These are phyloP conservation scores for Erysimum cheiranthoides DNA, from an alignment of 345 rosid species.

Conservation along the genomic window DNA sequence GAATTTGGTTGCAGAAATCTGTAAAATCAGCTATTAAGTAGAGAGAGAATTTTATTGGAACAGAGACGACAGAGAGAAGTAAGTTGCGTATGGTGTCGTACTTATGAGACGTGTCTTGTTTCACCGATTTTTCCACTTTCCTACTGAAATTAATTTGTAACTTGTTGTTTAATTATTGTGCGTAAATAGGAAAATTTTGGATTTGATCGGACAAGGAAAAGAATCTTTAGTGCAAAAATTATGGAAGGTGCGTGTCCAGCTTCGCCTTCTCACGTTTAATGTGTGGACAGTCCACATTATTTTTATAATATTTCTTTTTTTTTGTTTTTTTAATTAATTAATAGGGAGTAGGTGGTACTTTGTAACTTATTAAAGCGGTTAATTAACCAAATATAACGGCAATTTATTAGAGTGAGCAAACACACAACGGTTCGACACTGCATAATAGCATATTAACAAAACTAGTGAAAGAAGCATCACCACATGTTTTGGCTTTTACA, in stretches of 20 bases:
- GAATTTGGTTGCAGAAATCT: conserved; percentile 1
- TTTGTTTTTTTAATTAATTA: no score
- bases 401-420: not conserved
- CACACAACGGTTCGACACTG: no score
- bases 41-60: conserved; percentile 18
- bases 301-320: no score
- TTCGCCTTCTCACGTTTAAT: conserved; percentile 43
- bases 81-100: conserved; percentile 40
- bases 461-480: not conserved
- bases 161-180: not conserved
- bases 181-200: not conserved
- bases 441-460: not conserved
- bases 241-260: conserved; percentile 45
- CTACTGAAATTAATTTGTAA: not conserved
- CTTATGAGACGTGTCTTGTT: conserved; percentile 32
- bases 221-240: conserved; percentile 24
- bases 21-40: conserved; percentile 8
- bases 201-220: conserved; percentile 24
- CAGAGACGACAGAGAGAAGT: not conserved
- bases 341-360: no score
- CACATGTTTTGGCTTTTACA: conserved; percentile 3
- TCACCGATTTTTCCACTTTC: conserved; percentile 1
- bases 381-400: not conserved
- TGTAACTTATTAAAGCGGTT: no score
- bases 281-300: conserved; percentile 15